A percentile compares a stretch with the other conserved stretches of the same genome.
Conservation (phyloP, 495 filamentous ascomycete species). For the Hypoxylon trugodes region DNA sequence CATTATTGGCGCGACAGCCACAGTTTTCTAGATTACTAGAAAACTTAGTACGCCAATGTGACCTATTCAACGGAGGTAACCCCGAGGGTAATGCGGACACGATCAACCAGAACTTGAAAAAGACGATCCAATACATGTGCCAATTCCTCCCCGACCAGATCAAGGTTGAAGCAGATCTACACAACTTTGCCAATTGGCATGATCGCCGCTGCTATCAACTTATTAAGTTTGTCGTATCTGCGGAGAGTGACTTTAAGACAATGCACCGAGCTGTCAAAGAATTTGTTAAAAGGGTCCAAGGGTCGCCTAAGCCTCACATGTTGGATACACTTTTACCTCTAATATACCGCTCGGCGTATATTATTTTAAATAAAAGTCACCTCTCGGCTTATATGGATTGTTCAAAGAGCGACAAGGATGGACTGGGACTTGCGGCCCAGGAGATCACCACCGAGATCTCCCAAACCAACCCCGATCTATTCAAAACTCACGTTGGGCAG, state of each 20-base stretch:
- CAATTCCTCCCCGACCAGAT: constrained; percentile 77
- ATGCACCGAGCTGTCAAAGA: constrained; percentile 90
- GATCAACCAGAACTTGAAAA: constrained; percentile 72
- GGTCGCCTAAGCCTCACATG: constrained; percentile 59
- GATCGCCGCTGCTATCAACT: constrained; percentile 92
- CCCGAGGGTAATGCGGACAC: constrained; percentile 75
- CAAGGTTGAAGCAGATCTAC: constrained; percentile 73
- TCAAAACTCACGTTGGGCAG: constrained; percentile 90
- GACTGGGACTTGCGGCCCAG: constrained; percentile 79
- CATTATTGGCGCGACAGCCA: constrained; percentile 78
- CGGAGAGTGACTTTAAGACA: constrained; percentile 91
- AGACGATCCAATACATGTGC: constrained; percentile 71
- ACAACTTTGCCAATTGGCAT: constrained; percentile 90
- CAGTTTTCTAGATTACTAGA: constrained; percentile 73
- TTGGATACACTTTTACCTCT: constrained; percentile 84
- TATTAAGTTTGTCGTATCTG: constrained; percentile 81
- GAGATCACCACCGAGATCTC: constrained; percentile 95
- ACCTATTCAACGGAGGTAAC: constrained; percentile 87
- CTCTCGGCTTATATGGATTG: constrained; percentile 88
- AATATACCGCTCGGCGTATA: constrained; percentile 80
- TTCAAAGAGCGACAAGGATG: constrained; percentile 80
- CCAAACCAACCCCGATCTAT: constrained; percentile 81
- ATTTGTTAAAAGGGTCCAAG: constrained; percentile 79
- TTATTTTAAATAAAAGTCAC: constrained; percentile 94
- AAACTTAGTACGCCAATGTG: constrained; percentile 78